A percentile compares a stretch with the other conserved stretches of the same genome.
Evolutionary conservation across 331 rosid species (phyloP).

Genomic region (Erythrophleum ivorense): DNA sequence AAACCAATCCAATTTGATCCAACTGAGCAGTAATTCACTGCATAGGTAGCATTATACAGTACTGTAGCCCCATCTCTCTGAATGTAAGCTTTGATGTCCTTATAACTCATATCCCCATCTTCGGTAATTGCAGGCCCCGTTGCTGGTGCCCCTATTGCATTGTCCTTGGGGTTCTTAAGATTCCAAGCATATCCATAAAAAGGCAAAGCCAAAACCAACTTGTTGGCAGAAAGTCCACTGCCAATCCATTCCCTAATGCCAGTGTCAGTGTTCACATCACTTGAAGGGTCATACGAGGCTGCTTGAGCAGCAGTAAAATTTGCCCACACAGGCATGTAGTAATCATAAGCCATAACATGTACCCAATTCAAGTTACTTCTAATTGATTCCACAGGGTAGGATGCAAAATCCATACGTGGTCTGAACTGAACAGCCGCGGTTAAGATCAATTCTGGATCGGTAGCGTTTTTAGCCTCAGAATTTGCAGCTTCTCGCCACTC

Average conservation of each 20-base stretch:
- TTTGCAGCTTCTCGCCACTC: conserved; percentile 42
- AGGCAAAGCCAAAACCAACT: conserved; percentile 41
- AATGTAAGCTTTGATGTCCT: conserved; percentile 25
- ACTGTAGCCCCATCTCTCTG: conserved; percentile 7
- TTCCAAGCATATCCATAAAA: conserved; percentile 47
- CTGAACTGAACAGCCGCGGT: conserved; percentile 35
- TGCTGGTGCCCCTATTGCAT: conserved; percentile 34
- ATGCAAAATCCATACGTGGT: not conserved
- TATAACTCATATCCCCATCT: conserved; percentile 28
- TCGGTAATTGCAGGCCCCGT: conserved; percentile 22
- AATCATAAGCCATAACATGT: conserved; percentile 24
- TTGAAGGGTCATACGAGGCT: conserved; percentile 40
- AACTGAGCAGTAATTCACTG: conserved; percentile 34
- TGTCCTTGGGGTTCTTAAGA: conserved; percentile 18
- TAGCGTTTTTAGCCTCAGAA: conserved; percentile 31
- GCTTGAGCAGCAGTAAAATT: conserved; percentile 34
- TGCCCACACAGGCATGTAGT: not conserved
- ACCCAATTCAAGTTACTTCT: conserved; percentile 37
- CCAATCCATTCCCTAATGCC: conserved; percentile 42
- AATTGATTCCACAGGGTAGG: conserved; percentile 38
- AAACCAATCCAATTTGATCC: conserved; percentile 48
- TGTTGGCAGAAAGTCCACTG: conserved; percentile 34
- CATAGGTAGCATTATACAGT: conserved; percentile 42
- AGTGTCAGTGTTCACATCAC: not conserved
- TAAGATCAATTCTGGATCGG: conserved; percentile 24